A percentile compares a stretch with the other conserved stretches of the same genome.
These are phyloP conservation scores for Wickerhamomyces kurtzmanii DNA, from an alignment of 805 yeast species.

Conservation along the genomic window DNA sequence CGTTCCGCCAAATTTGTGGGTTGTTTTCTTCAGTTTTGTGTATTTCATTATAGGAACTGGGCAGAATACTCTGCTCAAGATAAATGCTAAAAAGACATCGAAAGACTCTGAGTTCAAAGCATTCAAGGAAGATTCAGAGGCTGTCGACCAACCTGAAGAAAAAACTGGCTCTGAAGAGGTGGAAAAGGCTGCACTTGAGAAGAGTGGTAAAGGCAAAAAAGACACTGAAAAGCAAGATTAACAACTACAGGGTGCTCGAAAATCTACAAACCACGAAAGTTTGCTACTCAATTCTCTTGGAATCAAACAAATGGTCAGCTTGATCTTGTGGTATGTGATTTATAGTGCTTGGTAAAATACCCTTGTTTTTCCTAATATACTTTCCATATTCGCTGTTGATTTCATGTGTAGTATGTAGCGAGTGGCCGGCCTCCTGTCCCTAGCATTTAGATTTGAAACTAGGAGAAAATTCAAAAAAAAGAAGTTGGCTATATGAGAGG, in stretches of 20 bases:
- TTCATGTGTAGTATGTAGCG: no score
- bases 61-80: conserved; percentile 47
- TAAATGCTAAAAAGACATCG: conserved; percentile 15
- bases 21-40: conserved; percentile 47
- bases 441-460: no score
- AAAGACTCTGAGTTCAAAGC: conserved; percentile 11
- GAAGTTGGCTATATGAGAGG: no score
- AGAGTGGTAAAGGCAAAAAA: conserved; percentile 4
- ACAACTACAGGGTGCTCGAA: background rate
- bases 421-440: no score
- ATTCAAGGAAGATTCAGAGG: conserved; percentile 11
- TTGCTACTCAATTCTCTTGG: conserved; percentile 3
- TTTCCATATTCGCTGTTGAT: no score
- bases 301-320: conserved; percentile 7
- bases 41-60: conserved; percentile 53
- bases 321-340: conserved; percentile 8
- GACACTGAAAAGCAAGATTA: conserved; percentile 1
- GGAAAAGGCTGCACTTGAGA: conserved; percentile 1
- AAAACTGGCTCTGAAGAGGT: conserved; percentile 5
- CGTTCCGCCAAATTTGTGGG: conserved; percentile 52
- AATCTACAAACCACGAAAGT: background rate
- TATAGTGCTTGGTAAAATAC: no score
- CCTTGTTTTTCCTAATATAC: no score
- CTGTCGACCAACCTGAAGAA: conserved; percentile 3
- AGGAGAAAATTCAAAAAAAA: no score